Percentiles rank a stretch among this genome's conserved stretches.
Conservation (phyloP, 768 basidiomycete genomes). For the Mycena rosella region DNA sequence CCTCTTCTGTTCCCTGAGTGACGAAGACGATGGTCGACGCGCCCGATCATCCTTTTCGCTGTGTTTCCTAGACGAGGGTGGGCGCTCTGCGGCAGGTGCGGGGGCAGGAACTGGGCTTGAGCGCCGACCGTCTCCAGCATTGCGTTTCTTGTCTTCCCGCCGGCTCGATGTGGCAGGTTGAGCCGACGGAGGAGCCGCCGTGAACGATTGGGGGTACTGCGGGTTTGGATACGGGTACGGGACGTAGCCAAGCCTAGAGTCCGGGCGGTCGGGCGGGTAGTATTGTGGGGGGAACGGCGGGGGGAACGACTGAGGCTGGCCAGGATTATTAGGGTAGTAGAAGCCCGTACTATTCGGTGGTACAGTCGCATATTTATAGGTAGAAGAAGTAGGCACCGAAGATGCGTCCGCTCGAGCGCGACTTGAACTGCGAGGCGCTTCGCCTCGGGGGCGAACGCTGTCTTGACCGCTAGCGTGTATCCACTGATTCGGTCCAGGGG, state of each 20-base stretch:
- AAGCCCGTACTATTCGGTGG: constrained; percentile 23
- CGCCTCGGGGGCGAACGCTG: constrained; percentile 12
- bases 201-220: constrained; percentile 21
- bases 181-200: constrained; percentile 10
- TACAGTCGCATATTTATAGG: constrained; percentile 32
- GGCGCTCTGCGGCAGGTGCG: background rate
- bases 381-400: constrained; percentile 22
- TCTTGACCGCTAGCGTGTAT: background rate
- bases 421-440: constrained; percentile 24
- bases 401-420: constrained; percentile 25
- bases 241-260: constrained; percentile 21
- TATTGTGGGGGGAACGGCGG: constrained; percentile 25
- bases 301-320: constrained; percentile 21
- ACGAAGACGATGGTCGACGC: constrained; percentile 19
- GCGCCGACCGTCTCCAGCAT: constrained; percentile 6
- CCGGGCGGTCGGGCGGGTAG: constrained; percentile 25
- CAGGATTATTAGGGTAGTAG: constrained; percentile 20
- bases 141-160: constrained; percentile 20
- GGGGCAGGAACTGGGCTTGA: constrained; percentile 3
- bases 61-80: constrained; percentile 14
- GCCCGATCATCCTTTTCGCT: constrained; percentile 10
- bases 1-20: constrained; percentile 19
- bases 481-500: constrained; percentile 19
- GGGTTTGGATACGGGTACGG: constrained; percentile 27
- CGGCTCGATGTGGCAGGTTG: constrained; percentile 16